Evolutionary conservation across 768 basidiomycete species (phyloP).

Genomic region (Suillus brevipes): DNA sequence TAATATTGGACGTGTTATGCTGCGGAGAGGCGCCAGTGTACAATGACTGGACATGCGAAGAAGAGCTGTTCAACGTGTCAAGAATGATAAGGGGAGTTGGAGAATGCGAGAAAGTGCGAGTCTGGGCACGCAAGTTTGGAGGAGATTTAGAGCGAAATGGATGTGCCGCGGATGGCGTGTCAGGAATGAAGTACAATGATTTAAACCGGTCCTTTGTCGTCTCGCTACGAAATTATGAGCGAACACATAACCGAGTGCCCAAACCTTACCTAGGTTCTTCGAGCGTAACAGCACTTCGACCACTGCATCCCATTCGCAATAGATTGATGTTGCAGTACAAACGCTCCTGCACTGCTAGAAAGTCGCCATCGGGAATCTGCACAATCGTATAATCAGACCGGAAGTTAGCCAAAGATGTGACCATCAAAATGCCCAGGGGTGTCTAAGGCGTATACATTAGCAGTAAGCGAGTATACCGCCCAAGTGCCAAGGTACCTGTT

Average conservation of each 20-base stretch:
- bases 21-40: conserved; percentile 19
- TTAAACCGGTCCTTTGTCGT: conserved; percentile 80
- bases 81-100: conserved; percentile 25
- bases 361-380: conserved; percentile 68
- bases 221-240: conserved; percentile 47
- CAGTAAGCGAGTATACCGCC: background rate
- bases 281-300: conserved; percentile 75
- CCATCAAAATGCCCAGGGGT: conserved; percentile 68
- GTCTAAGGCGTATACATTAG: conserved; percentile 41
- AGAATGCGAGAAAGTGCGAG: conserved; percentile 32
- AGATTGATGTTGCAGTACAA: conserved; percentile 83
- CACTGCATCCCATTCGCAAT: conserved; percentile 80
- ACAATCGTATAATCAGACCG: conserved; percentile 87
- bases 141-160: conserved; percentile 28
- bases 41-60: conserved; percentile 23
- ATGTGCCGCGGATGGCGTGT: conserved; percentile 30
- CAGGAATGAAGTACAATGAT: conserved; percentile 61
- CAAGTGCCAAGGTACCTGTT: conserved; percentile 42
- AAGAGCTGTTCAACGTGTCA: conserved; percentile 20
- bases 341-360: conserved; percentile 59
- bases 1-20: conserved; percentile 17
- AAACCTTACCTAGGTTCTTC: conserved; percentile 65
- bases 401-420: conserved; percentile 84
- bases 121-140: conserved; percentile 27
- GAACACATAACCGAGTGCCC: conserved; percentile 11